Evolutionary conservation across 2,329 filamentous ascomycete genomes (phyloP), one percentile per base, ranked within the genome.

Genomic region (Scytalidium sp.): DNA sequence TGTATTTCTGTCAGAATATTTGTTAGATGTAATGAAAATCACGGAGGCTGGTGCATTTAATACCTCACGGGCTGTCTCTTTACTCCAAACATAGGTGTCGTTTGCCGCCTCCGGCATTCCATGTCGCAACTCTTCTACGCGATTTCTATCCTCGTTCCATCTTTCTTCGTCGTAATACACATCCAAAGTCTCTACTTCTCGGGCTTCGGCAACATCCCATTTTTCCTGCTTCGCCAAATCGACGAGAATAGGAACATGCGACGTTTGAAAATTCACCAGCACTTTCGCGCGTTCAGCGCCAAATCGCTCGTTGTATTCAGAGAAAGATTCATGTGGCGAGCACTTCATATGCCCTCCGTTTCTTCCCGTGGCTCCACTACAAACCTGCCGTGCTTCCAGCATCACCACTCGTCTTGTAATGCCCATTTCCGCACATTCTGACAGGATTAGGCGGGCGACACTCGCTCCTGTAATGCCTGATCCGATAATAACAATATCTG

Each of bases 401-500:
- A 72, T 64, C 2, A 66, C 67, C 3, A 80, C 62, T 19, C 25
- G 36, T 27, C 47, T 41, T 2, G 45, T 19, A 4, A 40, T 50
- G 15, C 51, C 53, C 22, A 55, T 49, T 64, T 56, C 21, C 10
- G 48, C 47, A 65, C 50, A 43, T 64, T 61, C 46, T 21, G 54
- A 43, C 23, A 69, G 56, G 2, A 70, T 47, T 3, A 66, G 63
- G 19, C 67, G 58, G 3, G 70, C 71, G 15, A 73, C 61, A 19
- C 68, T 67, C 2, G 68, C 70, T 10, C 70, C 76, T 2, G 77
- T 75, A 50, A 82, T 80, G 1, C 79, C 80, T 32, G 76, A 80
- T 19, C 79, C 78, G 54, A 81, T 73, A 36, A 81, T 70, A 19
- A 76, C 71, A 2, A 79, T 62, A 50, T 81, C 78, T 5, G 70